Base-by-base conservation (phyloP, 202 grass and related monocot genomes). In the Musa balbisiana region DNA sequence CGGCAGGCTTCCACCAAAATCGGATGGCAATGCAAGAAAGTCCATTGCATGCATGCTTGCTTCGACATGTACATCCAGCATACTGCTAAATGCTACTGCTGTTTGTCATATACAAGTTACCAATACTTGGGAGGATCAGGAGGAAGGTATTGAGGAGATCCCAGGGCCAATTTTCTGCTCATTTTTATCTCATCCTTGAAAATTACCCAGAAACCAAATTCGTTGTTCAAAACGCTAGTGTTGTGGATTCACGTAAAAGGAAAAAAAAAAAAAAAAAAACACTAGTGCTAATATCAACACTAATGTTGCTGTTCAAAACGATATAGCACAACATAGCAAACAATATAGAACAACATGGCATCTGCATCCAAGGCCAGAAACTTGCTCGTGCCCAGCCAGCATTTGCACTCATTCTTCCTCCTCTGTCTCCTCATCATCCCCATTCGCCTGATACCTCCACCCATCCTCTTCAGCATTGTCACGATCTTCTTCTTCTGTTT, bases 361-460 rank as follows among this genome's bases (percentile, higher is more conserved):
- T 43, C 4, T 43, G 33, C 33, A 43, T 43, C 33, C 1, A 43
- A 8, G 33, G 33, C 33, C 33, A 43, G 33, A 43, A 43, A 43
- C 33, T 43, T 43, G 33, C 33, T 6, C 33, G 4, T 43, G 33
- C 33, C 33, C 33, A 43, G 0, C 33, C 33, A 43, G 14, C 65
- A 67, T 89, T 82, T 83, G 52, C 84, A 81, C 74, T 99, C 83
- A 94, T 43, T 94, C 89, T 88, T 94, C 95, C 1, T 92, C 91
- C 56, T 92, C 91, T 0, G 89, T 94, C 84, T 98, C 89, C 74
- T 97, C 92, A 53, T 85, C 83, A 0, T 92, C 88, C 0, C 82
- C 82, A 69, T 87, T 89, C 50, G 56, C 80, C 76, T 74, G 82
- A 55, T 79, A 89, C 53, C 82, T 79, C 77, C 72, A 86, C 19